Base-by-base conservation (phyloP, 2,329 filamentous ascomycete genomes). In the Cordyceps pruinosa region DNA sequence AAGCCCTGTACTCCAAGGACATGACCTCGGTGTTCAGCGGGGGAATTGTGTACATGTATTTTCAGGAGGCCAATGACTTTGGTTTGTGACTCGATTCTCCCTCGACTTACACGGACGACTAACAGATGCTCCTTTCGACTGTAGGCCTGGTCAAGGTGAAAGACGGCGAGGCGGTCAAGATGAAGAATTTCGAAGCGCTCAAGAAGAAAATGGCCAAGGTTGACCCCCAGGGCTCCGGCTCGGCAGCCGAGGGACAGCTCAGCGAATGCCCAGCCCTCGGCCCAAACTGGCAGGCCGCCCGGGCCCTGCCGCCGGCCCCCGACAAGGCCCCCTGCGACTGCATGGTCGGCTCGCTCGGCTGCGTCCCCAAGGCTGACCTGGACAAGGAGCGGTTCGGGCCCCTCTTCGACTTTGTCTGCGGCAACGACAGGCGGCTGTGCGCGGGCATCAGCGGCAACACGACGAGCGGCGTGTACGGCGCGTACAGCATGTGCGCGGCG, bases 1-100 rank as follows among this genome's bases (percentile, higher is more conserved):
- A 75, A 45, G 87, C 88, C 55, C 84, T 99, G 9, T 99, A 89
- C 75, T 85, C 86, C 54, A 70, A 79, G 59, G 70, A 91, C 60
- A 99, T 99, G 94, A 88, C 85, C 28, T 73, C 74, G 10, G 90
- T 96, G 68, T 94, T 94, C 84, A 95, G 89, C 57, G 94, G 94
- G 66, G 94, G 93, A 74, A 96, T 99, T 64, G 91, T 97, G 71
- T 99, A 97, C 83, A 96, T 96, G 90, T 99, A 94, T 79, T 93
- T 91, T 77, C 82, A 96, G 77, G 92, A 96, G 73, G 76, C 68
- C 51, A 97, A 97, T 77, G 78, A 97, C 71, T 99, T 90, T 68
- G 94, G 88, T 81, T 74, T 64, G 77, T 66, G 66, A 61, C 66
- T 67, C 7, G 94, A 75, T 92, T 96, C 81, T 97, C 94, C 34